phyloP scores from a whole-genome alignment of 192 early-diverging fungal species.

The Phlyctochytrium arcticum region DNA sequence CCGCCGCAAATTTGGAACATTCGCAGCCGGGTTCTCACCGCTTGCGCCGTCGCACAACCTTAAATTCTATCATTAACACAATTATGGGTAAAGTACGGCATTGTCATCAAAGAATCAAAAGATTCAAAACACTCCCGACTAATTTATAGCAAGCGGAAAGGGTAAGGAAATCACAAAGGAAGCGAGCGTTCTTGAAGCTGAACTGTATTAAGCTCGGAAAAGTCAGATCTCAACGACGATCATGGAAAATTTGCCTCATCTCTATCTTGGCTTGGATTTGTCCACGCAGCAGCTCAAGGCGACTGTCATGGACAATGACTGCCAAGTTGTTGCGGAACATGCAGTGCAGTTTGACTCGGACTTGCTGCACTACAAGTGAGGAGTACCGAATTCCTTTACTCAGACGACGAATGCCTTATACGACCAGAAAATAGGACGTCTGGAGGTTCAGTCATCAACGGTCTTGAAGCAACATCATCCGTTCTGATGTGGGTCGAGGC shows the following conservation, averaged over 20 bases:
- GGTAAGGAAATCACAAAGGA: no score
- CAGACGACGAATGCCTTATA: slow-evolving; percentile 17
- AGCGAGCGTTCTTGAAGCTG: neutral
- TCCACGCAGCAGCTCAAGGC: slow-evolving; percentile 77
- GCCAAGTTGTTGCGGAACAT: slow-evolving; percentile 38
- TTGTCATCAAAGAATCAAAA: no score
- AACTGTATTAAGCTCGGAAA: neutral
- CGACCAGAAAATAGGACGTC: slow-evolving; percentile 17
- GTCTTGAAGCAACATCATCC: slow-evolving; percentile 54
- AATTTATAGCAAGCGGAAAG: no score
- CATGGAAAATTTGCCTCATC: no score
- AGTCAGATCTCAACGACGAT: neutral
- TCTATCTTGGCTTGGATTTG: slow-evolving; percentile 57
- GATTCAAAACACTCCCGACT: no score
- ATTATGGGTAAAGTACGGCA: no score
- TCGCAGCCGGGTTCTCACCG: no score
- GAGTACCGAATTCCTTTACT: no score
- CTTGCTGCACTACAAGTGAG: slow-evolving; percentile 51
- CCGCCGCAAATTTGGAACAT: no score
- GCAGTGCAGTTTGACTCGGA: slow-evolving; percentile 61
- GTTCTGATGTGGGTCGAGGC: slow-evolving; percentile 78
- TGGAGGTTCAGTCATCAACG: slow-evolving; percentile 10
- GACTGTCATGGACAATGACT: slow-evolving; percentile 40
- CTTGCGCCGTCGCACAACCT: no score
- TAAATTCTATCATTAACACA: no score